Base-by-base conservation (phyloP, 805 yeast genomes). In the Saccharomyces kudriavzevii region DNA sequence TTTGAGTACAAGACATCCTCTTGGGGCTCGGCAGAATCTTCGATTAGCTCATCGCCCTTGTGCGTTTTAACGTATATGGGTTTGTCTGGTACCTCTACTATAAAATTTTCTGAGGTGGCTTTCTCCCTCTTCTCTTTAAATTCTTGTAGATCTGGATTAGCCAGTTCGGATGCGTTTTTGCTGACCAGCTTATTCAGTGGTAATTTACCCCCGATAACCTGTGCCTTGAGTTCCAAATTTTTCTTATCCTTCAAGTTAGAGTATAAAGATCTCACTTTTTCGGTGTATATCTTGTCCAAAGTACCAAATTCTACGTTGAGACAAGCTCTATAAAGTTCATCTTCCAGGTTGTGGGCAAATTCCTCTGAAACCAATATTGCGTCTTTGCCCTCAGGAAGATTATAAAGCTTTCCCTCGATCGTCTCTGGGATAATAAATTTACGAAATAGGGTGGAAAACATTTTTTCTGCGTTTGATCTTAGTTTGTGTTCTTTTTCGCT, bases 31-130 rank as follows among this genome's bases (percentile, higher is more conserved):
- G 75, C 79, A 25, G 76, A 80, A 45, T 69, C 73, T 53, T 86
- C 95, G 5, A 88, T 77, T n/a, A 87, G 67, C 63, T 87, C 91
- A 56, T 90, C 96, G 26, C 97, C 96, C 67, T 86, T 87, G 66
- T 89, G 96, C 2, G 96, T 88, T 61, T 89, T 77, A 59, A 89
- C 77, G 58, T 88, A 81, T 47, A 83, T 77, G 17, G 89, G 89
- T 30, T 76, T 81, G 43, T 74, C 78, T 40, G 79, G 81, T 25
- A 70, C 77, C 46, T 83, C 83, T 49, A 90, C 70, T 13, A 90
- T 86, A 17, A 87, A 77, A 53, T 85, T 83, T 28, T 82, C 75
- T 52, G 87, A 80, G 31, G 85, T 79, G 66, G 87, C 87, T 54
- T 80, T 80, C 50, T 85, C 79, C 10, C 87, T 88, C 49, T 80